Percentiles rank a stretch among this genome's conserved stretches.
phyloP scores from a whole-genome alignment of 805 yeast species.

The Pichia nanzhaoensis region DNA sequence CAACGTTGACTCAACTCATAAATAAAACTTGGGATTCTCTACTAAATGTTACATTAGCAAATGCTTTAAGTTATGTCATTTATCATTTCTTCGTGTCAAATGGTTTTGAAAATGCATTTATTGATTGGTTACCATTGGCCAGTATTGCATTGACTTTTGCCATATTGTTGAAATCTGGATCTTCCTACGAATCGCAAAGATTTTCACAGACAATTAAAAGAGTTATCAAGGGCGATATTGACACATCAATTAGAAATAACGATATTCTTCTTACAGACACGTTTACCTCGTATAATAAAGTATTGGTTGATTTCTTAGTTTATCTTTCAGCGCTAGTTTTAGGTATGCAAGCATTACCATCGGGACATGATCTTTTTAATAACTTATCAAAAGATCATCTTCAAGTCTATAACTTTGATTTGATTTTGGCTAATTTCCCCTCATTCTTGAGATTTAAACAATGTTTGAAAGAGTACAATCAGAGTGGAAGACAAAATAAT shows the following conservation, averaged over 20 bases:
- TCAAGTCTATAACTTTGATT: slow-evolving; percentile 25
- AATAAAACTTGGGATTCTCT: slow-evolving; percentile 15
- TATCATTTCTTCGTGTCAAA: slow-evolving; percentile 24
- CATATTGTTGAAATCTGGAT: slow-evolving; percentile 28
- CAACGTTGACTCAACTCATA: slow-evolving; percentile 15
- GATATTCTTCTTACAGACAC: slow-evolving; percentile 83
- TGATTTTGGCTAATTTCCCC: slow-evolving; percentile 43
- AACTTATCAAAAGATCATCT: slow-evolving; percentile 29
- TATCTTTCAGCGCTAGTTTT: slow-evolving; percentile 42
- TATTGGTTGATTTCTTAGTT: slow-evolving; percentile 63
- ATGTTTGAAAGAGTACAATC: slow-evolving; percentile 62
- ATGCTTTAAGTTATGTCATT: slow-evolving; percentile 24
- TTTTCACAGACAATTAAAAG: slow-evolving; percentile 45
- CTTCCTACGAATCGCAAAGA: slow-evolving; percentile 35
- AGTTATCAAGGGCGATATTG: slow-evolving; percentile 52
- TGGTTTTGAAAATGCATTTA: slow-evolving; percentile 21
- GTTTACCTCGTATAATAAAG: slow-evolving; percentile 72
- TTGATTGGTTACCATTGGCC: slow-evolving; percentile 34
- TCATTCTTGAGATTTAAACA: slow-evolving; percentile 72
- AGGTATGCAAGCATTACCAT: slow-evolving; percentile 31
- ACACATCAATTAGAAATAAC: slow-evolving; percentile 54
- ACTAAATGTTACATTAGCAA: slow-evolving; percentile 19
- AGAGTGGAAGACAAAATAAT: slow-evolving; percentile 37
- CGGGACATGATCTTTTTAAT: slow-evolving; percentile 14
- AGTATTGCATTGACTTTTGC: slow-evolving; percentile 32